These are phyloP conservation scores for Lepidium sativum DNA, from an alignment of 345 rosid species.

Conservation along the genomic window DNA sequence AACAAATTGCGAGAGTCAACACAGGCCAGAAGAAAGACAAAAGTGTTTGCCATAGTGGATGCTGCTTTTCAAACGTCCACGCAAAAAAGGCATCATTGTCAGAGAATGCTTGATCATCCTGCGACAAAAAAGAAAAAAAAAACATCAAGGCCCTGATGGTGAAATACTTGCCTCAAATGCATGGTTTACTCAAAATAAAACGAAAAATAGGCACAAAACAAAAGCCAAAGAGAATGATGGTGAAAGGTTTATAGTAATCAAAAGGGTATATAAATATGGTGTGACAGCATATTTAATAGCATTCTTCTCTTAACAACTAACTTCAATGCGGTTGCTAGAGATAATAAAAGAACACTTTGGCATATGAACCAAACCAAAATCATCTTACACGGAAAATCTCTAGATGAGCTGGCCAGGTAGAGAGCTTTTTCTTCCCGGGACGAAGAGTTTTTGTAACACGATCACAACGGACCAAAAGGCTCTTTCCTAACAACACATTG, in stretches of 20 bases:
- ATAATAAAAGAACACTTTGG: not conserved
- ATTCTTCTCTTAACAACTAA: not conserved
- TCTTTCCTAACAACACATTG: constrained; percentile 65
- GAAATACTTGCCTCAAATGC: no score
- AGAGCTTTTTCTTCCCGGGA: constrained; percentile 93
- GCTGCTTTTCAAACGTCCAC: constrained; percentile 84
- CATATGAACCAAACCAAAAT: not conserved
- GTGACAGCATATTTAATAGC: not conserved
- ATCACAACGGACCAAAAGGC: constrained; percentile 90
- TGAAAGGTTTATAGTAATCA: not conserved
- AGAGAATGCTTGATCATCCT: constrained; percentile 95
- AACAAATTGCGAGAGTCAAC: constrained; percentile 89
- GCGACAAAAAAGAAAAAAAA: not conserved
- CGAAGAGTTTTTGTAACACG: constrained; percentile 97
- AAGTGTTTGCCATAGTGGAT: constrained; percentile 94
- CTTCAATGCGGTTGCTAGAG: not conserved
- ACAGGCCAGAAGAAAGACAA: constrained; percentile 98
- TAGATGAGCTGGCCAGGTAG: constrained; percentile 99
- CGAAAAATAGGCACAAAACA: no score
- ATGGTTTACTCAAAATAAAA: no score
- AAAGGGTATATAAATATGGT: not conserved
- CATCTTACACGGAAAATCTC: constrained; percentile 83
- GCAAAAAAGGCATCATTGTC: constrained; percentile 94
- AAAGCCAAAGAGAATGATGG: no score
- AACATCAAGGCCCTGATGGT: no score